A percentile compares a stretch with the other conserved stretches of the same genome.
These are phyloP conservation scores for Phytophthora multivora DNA, from an alignment of 352 stramenopile genomes.

Conservation along the genomic window DNA sequence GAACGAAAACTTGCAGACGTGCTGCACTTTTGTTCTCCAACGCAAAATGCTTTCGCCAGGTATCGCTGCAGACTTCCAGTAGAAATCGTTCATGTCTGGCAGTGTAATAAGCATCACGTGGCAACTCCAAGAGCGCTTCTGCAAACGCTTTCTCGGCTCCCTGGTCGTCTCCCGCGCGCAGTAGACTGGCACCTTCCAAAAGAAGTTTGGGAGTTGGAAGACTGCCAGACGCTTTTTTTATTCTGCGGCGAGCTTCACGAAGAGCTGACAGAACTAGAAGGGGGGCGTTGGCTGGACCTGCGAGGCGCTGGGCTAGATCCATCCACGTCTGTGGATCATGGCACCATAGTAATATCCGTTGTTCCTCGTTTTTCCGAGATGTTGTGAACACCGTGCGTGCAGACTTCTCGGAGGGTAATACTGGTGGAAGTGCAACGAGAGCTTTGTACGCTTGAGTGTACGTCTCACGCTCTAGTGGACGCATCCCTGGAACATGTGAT, in stretches of 20 bases:
- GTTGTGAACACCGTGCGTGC: slow-evolving; percentile 64
- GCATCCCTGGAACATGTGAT: slow-evolving; percentile 45
- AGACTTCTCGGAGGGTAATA: slow-evolving; percentile 54
- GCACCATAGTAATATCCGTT: slow-evolving; percentile 63
- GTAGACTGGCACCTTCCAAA: slow-evolving; percentile 43
- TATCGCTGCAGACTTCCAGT: slow-evolving; percentile 38
- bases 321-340: slow-evolving; percentile 62
- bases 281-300: slow-evolving; percentile 46
- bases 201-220: slow-evolving; percentile 39
- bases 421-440: slow-evolving; percentile 51
- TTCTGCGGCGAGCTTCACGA: slow-evolving; percentile 26
- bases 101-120: slow-evolving; percentile 44
- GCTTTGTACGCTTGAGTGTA: slow-evolving; percentile 64
- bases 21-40: slow-evolving; percentile 42
- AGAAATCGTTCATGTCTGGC: slow-evolving; percentile 54
- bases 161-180: slow-evolving; percentile 41
- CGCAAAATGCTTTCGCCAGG: slow-evolving; percentile 50
- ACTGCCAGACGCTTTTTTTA: background rate
- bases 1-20: slow-evolving; percentile 38
- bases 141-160: slow-evolving; percentile 36
- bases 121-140: slow-evolving; percentile 37
- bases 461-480: slow-evolving; percentile 47
- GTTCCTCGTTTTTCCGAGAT: slow-evolving; percentile 67
- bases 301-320: slow-evolving; percentile 56
- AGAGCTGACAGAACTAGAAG: slow-evolving; percentile 41